phyloP scores from a whole-genome alignment of 495 filamentous ascomycete genomes.

The Margaritispora aquatica region DNA sequence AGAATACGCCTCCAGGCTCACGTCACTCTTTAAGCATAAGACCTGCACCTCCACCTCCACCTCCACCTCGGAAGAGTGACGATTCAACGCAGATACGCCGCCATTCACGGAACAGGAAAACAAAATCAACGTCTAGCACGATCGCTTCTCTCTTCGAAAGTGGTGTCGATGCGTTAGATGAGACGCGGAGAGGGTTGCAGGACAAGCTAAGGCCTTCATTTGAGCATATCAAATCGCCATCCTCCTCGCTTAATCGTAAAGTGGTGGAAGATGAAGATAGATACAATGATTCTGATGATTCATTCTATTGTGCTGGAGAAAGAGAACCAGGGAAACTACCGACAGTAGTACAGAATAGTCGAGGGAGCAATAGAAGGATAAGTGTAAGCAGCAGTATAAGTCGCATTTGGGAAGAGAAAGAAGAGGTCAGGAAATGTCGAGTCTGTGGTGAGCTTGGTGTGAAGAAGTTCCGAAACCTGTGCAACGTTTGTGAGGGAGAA shows the following conservation, averaged over 20 bases:
- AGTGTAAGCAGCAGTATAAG: background rate
- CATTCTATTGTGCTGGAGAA: background rate
- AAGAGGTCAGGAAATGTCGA: background rate
- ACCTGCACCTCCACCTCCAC: background rate
- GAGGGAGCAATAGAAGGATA: background rate
- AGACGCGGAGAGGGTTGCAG: background rate
- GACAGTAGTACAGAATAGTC: background rate
- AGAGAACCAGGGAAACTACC: background rate
- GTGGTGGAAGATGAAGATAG: background rate
- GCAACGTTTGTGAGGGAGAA: background rate
- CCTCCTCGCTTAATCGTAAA: background rate
- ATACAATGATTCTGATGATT: background rate
- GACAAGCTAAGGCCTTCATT: background rate
- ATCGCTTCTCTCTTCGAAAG: background rate
- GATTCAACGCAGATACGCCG: background rate
- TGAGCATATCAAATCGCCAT: background rate
- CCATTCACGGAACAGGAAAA: background rate
- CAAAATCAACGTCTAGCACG: background rate
- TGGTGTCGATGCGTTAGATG: background rate
- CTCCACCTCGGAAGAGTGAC: background rate
- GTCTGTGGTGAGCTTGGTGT: background rate
- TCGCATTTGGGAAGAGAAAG: background rate
- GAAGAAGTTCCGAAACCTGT: background rate
- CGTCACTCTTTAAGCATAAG: background rate
- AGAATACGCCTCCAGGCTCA: background rate